Base-by-base conservation (phyloP, 2,329 filamentous ascomycete genomes). In the Sclerotinia subarctica region DNA sequence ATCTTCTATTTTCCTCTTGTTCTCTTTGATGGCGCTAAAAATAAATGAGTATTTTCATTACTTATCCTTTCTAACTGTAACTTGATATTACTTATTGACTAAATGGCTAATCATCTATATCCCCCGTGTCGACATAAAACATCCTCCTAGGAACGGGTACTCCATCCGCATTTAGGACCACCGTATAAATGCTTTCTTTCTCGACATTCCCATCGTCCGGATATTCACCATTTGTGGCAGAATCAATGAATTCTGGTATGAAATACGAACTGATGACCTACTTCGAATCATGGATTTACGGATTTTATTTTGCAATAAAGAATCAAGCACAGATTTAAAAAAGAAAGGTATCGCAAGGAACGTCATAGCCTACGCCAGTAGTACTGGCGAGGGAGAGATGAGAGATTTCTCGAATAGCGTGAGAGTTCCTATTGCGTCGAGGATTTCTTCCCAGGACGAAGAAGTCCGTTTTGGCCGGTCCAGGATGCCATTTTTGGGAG, bases 11-110 rank as follows among this genome's bases (percentile, higher is more conserved):
- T 68, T 70, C 44, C 59, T 68, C n/a, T 26, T 35, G 49, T 29
- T 57, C n/a, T 69, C 57, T 49, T 67, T 70, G 7, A 68, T 51
- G 26, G 73, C 69, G 3, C 53, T 68, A 29, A 29, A 66, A 79
- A 72, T 32, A 68, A 76, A 76, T n/a, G 70, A 66, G 29, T 75
- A 75, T 24, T 24, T 71, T 73, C 15, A 79, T 70, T 64, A 78
- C 78, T 11, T 64, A 58, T 3, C 76, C 77, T 69, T 78, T 78
- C 77, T 77, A 79, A 46, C 76, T 76, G 56, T 79, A 77, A 3
- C 77, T 78, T 2, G 79, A 70, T 67, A 79, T 78, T 35, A 77
- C 77, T 66, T 79, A 79, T 49, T 78, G 76, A 29, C 75, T 75
- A 42, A 70, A 69, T 2, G 72, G 73, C 47, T 71, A 73, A 47